Conservation (phyloP, 805 yeast species). For the Nakazawaea wyomingensis region DNA sequence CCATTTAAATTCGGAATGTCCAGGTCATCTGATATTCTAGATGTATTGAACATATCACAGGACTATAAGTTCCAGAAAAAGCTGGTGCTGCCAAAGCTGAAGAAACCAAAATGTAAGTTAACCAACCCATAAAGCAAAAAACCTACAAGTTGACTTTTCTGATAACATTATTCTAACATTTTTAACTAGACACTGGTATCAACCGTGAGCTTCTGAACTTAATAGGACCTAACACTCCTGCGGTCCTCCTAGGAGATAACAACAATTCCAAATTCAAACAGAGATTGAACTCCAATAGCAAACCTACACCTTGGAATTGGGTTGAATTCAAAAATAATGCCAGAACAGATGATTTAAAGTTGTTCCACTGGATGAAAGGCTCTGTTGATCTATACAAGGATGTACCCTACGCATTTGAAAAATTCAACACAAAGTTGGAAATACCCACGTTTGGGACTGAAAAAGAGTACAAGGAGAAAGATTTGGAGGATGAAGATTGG, state of each 20-base stretch:
- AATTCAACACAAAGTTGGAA: slow-evolving; percentile 62
- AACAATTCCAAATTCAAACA: slow-evolving; percentile 54
- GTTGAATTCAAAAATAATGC: slow-evolving; percentile 54
- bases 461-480: slow-evolving; percentile 45
- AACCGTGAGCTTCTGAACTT: slow-evolving; percentile 85
- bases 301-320: slow-evolving; percentile 81
- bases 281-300: slow-evolving; percentile 51
- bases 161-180: not conserved
- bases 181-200: slow-evolving; percentile 60
- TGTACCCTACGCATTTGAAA: slow-evolving; percentile 62
- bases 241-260: slow-evolving; percentile 46
- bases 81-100: slow-evolving; percentile 25
- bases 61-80: slow-evolving; percentile 36
- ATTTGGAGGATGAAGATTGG: slow-evolving; percentile 57
- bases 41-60: slow-evolving; percentile 61
- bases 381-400: slow-evolving; percentile 39
- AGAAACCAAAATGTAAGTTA: slow-evolving; percentile 24
- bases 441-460: slow-evolving; percentile 65
- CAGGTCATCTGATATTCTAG: slow-evolving; percentile 58
- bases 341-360: slow-evolving; percentile 42
- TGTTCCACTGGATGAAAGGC: slow-evolving; percentile 88
- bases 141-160: no score
- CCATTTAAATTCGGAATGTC: not conserved
- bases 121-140: not conserved
- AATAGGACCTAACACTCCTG: slow-evolving; percentile 89